phyloP scores from a whole-genome alignment of 495 filamentous ascomycete species.

The Filosporella fistucella region DNA sequence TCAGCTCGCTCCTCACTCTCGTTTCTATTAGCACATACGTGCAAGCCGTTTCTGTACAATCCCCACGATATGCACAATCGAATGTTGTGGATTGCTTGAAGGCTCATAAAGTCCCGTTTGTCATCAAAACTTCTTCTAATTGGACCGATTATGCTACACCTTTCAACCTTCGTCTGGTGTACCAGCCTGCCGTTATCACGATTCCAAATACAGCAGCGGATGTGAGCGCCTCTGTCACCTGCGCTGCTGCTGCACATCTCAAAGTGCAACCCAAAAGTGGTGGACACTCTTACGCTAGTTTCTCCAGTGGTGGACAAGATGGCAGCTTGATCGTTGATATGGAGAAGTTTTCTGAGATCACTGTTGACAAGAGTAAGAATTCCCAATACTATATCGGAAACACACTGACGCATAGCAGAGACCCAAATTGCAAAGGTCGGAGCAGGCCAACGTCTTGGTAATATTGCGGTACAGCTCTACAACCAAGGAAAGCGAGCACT shows the following conservation, averaged over 20 bases:
- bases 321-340: slow-evolving; percentile 56
- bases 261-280: slow-evolving; percentile 68
- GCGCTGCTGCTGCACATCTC: slow-evolving; percentile 45
- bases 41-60: too few species aligned
- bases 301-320: slow-evolving; percentile 44
- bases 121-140: slow-evolving; percentile 11
- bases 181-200: slow-evolving; percentile 57
- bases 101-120: slow-evolving; percentile 8
- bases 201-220: slow-evolving; percentile 53
- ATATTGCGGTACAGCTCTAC: slow-evolving; percentile 54
- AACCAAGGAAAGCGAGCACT: slow-evolving; percentile 59
- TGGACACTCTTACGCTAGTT: slow-evolving; percentile 69
- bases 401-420: slow-evolving; percentile 27
- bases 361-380: slow-evolving; percentile 26
- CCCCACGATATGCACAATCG: too few species aligned
- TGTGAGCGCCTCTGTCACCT: slow-evolving; percentile 54
- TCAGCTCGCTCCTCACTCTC: neutral
- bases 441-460: slow-evolving; percentile 55
- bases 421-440: slow-evolving; percentile 62
- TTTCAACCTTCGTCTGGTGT: slow-evolving; percentile 62
- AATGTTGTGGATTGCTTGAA: slow-evolving; percentile 10
- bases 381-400: neutral
- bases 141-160: slow-evolving; percentile 31
- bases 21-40: too few species aligned
- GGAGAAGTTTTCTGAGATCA: slow-evolving; percentile 40